Conservation (phyloP, 768 basidiomycete species). For the Mycena venus region DNA sequence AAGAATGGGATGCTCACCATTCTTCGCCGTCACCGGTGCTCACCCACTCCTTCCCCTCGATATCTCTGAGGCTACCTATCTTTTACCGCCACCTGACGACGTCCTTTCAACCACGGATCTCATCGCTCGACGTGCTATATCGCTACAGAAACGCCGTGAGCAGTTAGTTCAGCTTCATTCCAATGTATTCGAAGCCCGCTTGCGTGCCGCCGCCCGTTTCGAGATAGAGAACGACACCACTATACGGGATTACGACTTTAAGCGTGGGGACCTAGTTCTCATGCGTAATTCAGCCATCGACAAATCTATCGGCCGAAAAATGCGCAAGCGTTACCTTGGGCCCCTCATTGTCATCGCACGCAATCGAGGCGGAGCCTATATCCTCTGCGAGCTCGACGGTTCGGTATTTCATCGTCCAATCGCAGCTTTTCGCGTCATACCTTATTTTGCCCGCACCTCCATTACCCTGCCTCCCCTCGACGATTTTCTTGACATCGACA, state of each 20-base stretch:
- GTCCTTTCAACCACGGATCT: background rate
- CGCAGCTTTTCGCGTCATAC: conserved; percentile 41
- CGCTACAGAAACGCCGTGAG: background rate
- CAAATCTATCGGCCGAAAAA: too few species aligned
- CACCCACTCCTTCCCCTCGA: background rate
- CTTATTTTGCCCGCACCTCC: conserved; percentile 31
- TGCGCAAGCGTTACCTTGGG: too few species aligned
- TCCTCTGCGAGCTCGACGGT: conserved; percentile 33
- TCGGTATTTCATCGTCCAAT: conserved; percentile 33
- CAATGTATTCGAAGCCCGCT: too few species aligned
- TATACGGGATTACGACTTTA: too few species aligned
- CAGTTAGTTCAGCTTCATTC: background rate
- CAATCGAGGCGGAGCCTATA: too few species aligned
- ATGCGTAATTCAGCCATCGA: too few species aligned
- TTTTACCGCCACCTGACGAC: conserved; percentile 34
- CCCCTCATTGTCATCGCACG: too few species aligned
- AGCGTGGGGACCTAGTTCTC: too few species aligned
- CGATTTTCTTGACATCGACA: too few species aligned
- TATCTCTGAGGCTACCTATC: conserved; percentile 31
- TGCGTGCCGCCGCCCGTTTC: too few species aligned
- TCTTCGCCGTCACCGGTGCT: conserved; percentile 22
- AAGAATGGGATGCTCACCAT: conserved; percentile 28
- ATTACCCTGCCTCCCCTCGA: conserved; percentile 17
- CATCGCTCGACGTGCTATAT: background rate
- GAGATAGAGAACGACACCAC: too few species aligned